Base-by-base conservation (phyloP, 768 basidiomycete species). In the Phylloporus arenicola region DNA sequence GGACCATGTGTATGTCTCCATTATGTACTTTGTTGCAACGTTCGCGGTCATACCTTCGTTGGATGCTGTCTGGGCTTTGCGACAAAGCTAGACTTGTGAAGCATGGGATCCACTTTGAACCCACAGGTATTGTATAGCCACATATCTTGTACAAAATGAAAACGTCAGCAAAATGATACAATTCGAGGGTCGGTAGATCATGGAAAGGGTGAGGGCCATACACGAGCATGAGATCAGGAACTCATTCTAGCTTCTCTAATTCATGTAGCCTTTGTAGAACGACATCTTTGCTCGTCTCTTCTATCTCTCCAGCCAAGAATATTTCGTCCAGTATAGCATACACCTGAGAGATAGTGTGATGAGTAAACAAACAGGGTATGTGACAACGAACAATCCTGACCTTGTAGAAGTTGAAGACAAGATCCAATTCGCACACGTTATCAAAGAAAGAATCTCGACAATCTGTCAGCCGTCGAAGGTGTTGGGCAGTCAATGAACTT, bases 371-470 rank as follows among this genome's bases (percentile, higher is more conserved):
- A 45, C 29, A 22, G 53, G 68, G 2, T 2, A 12, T 3, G 31
- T 8, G 41, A 46, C 16, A 22, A 29, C 45, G 22, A 41, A 41
- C 17, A 34, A 13, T 25, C 17, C 57, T 51, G 37, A 87, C 91
- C 76, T 98, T 98, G 72, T 98, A 96, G 67, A 98, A 99, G 69
- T 97, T 97, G 75, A 98, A 99, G 3, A 99, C 96, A 0, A 99
- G 80, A 64, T 98, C 96, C 27, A 97, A 75, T 68, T 97, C 94
- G 72, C 96, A 97, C 2, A 99, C 96, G 59, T 99, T 98, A 64
- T 97, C 93, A 62, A 99, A 99, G 76, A 98, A 99, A 0, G 93
- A 84, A 65, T 98, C 95, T 96, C 27, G 14, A 17, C 8, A 12
- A 13, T 3, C 29, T 45, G 12, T 61, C 9, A 54, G 45, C 6